Conservation (phyloP, 2,329 filamentous ascomycete genomes). For the Ophiostoma sp. region DNA sequence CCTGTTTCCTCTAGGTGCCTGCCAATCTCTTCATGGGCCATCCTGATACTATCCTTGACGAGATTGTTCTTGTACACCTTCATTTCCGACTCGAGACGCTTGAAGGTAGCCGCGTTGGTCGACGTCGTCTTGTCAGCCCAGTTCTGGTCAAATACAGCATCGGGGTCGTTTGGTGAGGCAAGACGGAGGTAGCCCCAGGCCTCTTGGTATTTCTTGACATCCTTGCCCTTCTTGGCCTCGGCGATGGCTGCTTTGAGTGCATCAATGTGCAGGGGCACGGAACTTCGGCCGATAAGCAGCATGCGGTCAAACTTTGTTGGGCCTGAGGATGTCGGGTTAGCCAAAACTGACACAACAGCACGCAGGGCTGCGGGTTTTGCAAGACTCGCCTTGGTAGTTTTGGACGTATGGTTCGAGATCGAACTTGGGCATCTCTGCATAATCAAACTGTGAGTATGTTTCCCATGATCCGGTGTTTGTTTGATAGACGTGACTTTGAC, state of each 20-base stretch:
- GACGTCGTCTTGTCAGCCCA: slow-evolving; percentile 69
- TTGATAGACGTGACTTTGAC: background rate
- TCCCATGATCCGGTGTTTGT: background rate
- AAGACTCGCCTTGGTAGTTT: slow-evolving; percentile 56
- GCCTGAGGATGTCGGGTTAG: slow-evolving; percentile 45
- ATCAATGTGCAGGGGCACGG: slow-evolving; percentile 68
- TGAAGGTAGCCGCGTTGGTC: slow-evolving; percentile 62
- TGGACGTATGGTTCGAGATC: slow-evolving; percentile 86
- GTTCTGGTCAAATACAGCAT: slow-evolving; percentile 60
- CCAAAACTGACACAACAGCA: background rate
- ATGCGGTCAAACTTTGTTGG: slow-evolving; percentile 77
- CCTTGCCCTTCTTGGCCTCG: slow-evolving; percentile 70
- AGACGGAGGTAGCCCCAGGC: slow-evolving; percentile 60
- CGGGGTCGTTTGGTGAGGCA: slow-evolving; percentile 60
- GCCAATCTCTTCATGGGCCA: slow-evolving; percentile 90
- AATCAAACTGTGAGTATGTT: background rate
- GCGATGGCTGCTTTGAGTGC: slow-evolving; percentile 71
- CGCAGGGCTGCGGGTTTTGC: background rate
- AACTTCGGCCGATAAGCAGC: slow-evolving; percentile 72
- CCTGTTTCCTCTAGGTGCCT: slow-evolving; percentile 76
- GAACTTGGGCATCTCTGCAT: slow-evolving; percentile 71
- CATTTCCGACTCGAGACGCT: slow-evolving; percentile 75
- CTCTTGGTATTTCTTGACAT: slow-evolving; percentile 65
- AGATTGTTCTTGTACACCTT: slow-evolving; percentile 95
- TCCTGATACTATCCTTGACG: slow-evolving; percentile 89